Conservation (phyloP, 2,329 filamentous ascomycete species). For the Fusarium sublunatum region DNA sequence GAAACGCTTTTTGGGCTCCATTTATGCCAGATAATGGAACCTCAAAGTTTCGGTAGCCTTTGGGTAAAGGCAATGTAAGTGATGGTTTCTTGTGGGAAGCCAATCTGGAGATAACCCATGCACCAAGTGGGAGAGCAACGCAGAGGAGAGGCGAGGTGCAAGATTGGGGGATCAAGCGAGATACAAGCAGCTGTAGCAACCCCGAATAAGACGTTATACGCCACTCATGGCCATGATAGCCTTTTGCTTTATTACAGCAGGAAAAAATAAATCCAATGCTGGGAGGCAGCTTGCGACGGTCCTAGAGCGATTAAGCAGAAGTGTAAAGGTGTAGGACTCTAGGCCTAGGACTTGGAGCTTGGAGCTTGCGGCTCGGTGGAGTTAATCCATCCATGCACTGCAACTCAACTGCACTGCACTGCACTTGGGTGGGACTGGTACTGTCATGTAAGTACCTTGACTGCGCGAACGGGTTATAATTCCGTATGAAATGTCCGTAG, state of each 20-base stretch:
- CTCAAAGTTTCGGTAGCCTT: neutral
- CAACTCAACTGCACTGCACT: neutral
- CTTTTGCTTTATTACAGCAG: conserved; percentile 40
- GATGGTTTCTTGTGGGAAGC: neutral
- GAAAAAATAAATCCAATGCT: conserved; percentile 16
- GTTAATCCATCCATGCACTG: conserved; percentile 16
- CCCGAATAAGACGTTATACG: conserved; percentile 29
- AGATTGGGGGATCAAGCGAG: conserved; percentile 19
- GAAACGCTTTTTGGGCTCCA: conserved; percentile 49
- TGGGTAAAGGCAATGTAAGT: neutral
- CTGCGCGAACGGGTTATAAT: neutral
- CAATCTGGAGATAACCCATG: conserved; percentile 2
- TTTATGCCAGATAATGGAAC: conserved; percentile 22
- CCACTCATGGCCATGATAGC: conserved; percentile 41
- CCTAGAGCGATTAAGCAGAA: conserved; percentile 46
- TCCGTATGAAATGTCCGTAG: neutral
- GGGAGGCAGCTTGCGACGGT: conserved; percentile 47
- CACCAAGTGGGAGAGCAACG: conserved; percentile 1
- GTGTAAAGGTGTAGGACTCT: conserved; percentile 46
- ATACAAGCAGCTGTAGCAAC: conserved; percentile 8
- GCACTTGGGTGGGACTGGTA: conserved; percentile 6
- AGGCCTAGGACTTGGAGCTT: conserved; percentile 46
- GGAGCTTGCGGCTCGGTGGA: conserved; percentile 44
- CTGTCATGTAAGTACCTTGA: neutral
- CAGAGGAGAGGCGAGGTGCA: conserved; percentile 9